phyloP scores from a whole-genome alignment of 2,329 filamentous ascomycete genomes.

The Elsinoe ampelina region DNA sequence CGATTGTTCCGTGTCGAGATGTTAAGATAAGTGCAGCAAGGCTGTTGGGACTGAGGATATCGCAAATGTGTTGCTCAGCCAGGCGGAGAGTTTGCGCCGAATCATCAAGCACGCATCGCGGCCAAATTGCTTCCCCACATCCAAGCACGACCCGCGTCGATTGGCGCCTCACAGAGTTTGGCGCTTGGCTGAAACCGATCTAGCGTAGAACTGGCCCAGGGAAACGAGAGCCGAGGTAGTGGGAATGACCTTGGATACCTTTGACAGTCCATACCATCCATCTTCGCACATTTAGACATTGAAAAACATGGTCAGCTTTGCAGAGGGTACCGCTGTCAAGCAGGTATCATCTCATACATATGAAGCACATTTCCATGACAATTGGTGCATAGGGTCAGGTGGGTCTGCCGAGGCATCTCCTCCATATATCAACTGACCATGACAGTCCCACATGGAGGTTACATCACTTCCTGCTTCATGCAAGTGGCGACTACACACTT shows the following conservation, averaged over 20 bases:
- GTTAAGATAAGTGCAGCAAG: slow-evolving; percentile 2
- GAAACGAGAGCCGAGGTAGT: slow-evolving; percentile 2
- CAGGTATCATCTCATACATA: slow-evolving; percentile 49
- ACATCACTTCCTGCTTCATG: slow-evolving; percentile 55
- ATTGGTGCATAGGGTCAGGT: slow-evolving; percentile 60
- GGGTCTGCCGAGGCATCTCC: slow-evolving; percentile 17
- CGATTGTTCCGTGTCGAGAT: background rate
- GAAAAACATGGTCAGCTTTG: slow-evolving; percentile 25
- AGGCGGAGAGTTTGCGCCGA: slow-evolving; percentile 7
- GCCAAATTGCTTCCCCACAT: slow-evolving; percentile 12
- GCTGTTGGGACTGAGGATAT: slow-evolving; percentile 10
- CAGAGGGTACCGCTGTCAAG: slow-evolving; percentile 41
- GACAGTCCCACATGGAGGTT: slow-evolving; percentile 62
- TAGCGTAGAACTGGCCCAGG: background rate
- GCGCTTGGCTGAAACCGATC: background rate
- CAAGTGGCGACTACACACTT: slow-evolving; percentile 52
- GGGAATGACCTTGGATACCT: background rate
- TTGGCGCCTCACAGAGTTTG: background rate
- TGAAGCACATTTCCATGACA: slow-evolving; percentile 43
- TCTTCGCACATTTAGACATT: background rate
- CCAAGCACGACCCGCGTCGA: background rate
- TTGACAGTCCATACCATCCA: background rate
- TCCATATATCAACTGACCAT: slow-evolving; percentile 10
- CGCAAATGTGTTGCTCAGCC: slow-evolving; percentile 10
- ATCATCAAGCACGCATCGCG: background rate